Percentiles rank a stretch among this genome's conserved stretches.
phyloP scores from a whole-genome alignment of 2,329 filamentous ascomycete genomes.

The Aspergillus fijiensis region DNA sequence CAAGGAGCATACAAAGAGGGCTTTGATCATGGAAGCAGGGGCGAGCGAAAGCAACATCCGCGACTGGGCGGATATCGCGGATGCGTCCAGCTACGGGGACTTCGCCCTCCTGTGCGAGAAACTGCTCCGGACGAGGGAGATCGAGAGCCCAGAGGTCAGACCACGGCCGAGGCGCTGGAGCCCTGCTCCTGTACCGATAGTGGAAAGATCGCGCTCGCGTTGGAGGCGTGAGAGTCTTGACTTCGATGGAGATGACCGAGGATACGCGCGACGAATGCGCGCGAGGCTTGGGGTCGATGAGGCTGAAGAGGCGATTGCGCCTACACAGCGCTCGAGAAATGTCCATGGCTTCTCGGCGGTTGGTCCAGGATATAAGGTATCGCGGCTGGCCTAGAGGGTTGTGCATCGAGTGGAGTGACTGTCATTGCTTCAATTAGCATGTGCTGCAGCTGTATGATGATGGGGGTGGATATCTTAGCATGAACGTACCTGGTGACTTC shows the following conservation, averaged over 20 bases:
- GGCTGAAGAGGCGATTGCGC: neutral
- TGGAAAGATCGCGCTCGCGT: neutral
- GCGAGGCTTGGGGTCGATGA: neutral
- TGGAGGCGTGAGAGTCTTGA: neutral
- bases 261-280: neutral
- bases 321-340: neutral
- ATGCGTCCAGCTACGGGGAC: neutral
- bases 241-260: neutral
- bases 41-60: neutral
- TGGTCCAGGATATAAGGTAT: conserved; percentile 7
- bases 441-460: neutral
- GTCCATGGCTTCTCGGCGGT: neutral
- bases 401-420: neutral
- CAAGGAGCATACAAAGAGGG: neutral
- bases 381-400: neutral
- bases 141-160: neutral
- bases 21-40: conserved; percentile 3
- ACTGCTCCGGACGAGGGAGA: neutral
- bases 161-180: neutral
- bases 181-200: neutral
- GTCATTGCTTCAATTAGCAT: neutral
- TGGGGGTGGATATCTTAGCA: no score
- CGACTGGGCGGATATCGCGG: conserved; percentile 6
- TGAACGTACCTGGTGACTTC: neutral
- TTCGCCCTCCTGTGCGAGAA: conserved; percentile 2